Conservation (phyloP, 768 basidiomycete genomes). For the Suillus hirtellus region DNA sequence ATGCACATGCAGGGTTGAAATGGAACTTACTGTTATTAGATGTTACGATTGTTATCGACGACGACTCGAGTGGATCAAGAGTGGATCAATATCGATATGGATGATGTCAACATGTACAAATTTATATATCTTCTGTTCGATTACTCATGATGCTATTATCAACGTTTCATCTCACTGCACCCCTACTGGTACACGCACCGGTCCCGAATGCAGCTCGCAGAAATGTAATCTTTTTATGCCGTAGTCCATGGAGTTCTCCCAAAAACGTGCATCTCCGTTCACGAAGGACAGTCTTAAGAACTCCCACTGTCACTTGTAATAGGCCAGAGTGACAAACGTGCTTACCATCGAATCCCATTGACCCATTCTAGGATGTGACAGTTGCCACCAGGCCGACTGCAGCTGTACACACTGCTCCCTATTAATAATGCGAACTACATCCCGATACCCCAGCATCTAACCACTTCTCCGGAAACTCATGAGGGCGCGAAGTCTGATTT, state of each 20-base stretch:
- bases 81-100: too few relatives aligned
- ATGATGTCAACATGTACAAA: background rate
- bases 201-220: background rate
- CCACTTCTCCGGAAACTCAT: background rate
- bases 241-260: background rate
- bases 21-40: too few relatives aligned
- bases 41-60: too few relatives aligned
- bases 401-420: background rate
- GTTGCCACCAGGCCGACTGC: background rate
- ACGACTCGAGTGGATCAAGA: too few relatives aligned
- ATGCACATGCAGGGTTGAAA: too few relatives aligned
- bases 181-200: background rate
- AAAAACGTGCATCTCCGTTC: background rate
- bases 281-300: background rate
- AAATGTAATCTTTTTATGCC: background rate
- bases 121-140: too few relatives aligned
- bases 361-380: background rate
- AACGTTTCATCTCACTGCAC: background rate
- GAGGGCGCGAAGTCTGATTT: constrained; percentile 2
- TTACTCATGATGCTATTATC: background rate
- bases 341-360: background rate
- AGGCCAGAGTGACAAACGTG: constrained; percentile 3
- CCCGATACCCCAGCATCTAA: background rate
- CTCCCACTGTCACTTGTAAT: background rate
- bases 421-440: constrained; percentile 8